Evolutionary conservation across 2,329 filamentous ascomycete genomes (phyloP).

Genomic region (Penicillium verrucosum): DNA sequence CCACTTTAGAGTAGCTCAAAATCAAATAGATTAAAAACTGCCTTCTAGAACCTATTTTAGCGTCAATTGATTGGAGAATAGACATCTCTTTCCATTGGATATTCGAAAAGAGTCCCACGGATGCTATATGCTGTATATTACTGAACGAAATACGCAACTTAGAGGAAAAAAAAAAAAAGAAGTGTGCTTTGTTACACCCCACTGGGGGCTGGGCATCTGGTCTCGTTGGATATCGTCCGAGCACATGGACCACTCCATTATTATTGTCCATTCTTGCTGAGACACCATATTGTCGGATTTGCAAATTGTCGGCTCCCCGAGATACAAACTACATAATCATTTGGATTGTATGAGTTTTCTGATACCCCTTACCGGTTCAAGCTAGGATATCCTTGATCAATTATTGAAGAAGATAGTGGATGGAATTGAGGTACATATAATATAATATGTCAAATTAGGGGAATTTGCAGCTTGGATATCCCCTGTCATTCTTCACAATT

Average conservation of each 20-base stretch:
- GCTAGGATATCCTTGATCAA: background rate
- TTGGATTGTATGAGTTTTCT: background rate
- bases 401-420: background rate
- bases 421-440: background rate
- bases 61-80: constrained; percentile 2
- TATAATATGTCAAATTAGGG: background rate
- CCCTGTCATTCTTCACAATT: background rate
- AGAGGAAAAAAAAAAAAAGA: background rate
- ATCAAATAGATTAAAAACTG: constrained; percentile 12
- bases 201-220: constrained; percentile 2
- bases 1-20: constrained; percentile 4
- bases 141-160: background rate
- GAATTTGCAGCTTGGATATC: background rate
- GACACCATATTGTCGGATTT: background rate
- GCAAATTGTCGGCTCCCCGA: background rate
- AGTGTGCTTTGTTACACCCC: background rate
- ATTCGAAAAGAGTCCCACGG: background rate
- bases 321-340: background rate
- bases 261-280: background rate
- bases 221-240: constrained; percentile 17
- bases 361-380: background rate
- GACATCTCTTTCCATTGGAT: background rate
- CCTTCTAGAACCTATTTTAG: constrained; percentile 24
- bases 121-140: constrained; percentile 2
- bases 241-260: background rate